Conservation (phyloP, 768 basidiomycete genomes). For the Lactarius akahatsu region DNA sequence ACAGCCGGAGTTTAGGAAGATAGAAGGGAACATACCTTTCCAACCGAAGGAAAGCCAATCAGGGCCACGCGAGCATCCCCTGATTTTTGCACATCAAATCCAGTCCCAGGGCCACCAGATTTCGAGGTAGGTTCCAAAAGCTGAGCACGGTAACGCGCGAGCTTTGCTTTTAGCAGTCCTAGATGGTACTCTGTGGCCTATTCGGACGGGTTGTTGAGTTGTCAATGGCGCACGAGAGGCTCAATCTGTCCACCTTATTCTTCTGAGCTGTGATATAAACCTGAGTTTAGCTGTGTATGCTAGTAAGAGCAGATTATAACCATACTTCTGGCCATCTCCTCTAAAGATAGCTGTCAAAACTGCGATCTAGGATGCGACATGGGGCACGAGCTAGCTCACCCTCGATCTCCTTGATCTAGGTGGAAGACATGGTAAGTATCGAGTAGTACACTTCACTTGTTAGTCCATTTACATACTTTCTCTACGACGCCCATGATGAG, state of each 20-base stretch:
- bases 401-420: constrained; percentile 92
- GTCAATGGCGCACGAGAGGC: not conserved
- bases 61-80: constrained; percentile 90
- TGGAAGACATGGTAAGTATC: not conserved
- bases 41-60: constrained; percentile 96
- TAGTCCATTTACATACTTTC: constrained; percentile 54
- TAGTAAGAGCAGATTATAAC: not conserved
- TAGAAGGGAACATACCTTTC: constrained; percentile 52
- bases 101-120: constrained; percentile 74
- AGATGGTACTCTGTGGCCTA: constrained; percentile 95
- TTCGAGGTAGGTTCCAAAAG: constrained; percentile 90
- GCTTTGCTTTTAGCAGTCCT: constrained; percentile 90
- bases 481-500: constrained; percentile 87
- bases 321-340: constrained; percentile 98
- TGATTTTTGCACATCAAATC: constrained; percentile 85
- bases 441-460: not conserved
- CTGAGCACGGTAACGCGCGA: constrained; percentile 92
- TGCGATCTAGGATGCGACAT: not conserved
- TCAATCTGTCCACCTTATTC: constrained; percentile 71
- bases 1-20: constrained; percentile 5
- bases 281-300: constrained; percentile 10
- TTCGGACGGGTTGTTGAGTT: constrained; percentile 13
- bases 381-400: constrained; percentile 48
- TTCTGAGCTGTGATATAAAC: constrained; percentile 68
- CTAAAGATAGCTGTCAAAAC: constrained; percentile 39